phyloP scores from a whole-genome alignment of 2,329 filamentous ascomycete genomes.

The Trematosphaeria pertusa region DNA sequence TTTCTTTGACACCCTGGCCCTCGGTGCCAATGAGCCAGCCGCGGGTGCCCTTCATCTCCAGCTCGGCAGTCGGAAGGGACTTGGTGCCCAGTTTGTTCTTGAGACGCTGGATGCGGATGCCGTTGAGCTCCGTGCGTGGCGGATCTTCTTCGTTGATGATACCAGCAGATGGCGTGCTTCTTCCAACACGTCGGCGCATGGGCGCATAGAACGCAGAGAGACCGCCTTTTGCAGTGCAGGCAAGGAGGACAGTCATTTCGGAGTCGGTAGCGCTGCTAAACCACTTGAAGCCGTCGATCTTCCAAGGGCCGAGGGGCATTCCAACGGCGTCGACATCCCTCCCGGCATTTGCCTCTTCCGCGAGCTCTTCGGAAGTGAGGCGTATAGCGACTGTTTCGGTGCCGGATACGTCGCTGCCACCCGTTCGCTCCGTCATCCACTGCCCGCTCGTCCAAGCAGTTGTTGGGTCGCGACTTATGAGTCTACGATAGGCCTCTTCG shows the following conservation, averaged over 20 bases:
- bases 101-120: slow-evolving; percentile 70
- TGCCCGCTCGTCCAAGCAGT: slow-evolving; percentile 74
- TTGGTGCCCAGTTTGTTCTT: slow-evolving; percentile 78
- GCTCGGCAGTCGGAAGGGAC: slow-evolving; percentile 73
- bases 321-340: slow-evolving; percentile 35
- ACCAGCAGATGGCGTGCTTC: background rate
- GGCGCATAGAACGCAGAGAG: slow-evolving; percentile 72
- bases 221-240: slow-evolving; percentile 60
- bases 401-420: slow-evolving; percentile 72
- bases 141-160: slow-evolving; percentile 1
- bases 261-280: slow-evolving; percentile 72
- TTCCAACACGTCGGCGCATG: slow-evolving; percentile 54
- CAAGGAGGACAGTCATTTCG: slow-evolving; percentile 69
- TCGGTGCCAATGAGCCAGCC: slow-evolving; percentile 68
- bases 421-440: slow-evolving; percentile 78
- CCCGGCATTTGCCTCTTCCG: slow-evolving; percentile 28
- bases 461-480: slow-evolving; percentile 60
- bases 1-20: slow-evolving; percentile 71
- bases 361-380: slow-evolving; percentile 28
- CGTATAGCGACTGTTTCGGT: slow-evolving; percentile 67
- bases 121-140: slow-evolving; percentile 63
- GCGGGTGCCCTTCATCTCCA: slow-evolving; percentile 56
- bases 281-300: slow-evolving; percentile 74
- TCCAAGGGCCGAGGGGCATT: slow-evolving; percentile 63
- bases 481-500: slow-evolving; percentile 59